Evolutionary conservation across 2,329 filamentous ascomycete species (phyloP), one percentile per base, ranked within the genome.

Genomic region (Fusarium longipes): DNA sequence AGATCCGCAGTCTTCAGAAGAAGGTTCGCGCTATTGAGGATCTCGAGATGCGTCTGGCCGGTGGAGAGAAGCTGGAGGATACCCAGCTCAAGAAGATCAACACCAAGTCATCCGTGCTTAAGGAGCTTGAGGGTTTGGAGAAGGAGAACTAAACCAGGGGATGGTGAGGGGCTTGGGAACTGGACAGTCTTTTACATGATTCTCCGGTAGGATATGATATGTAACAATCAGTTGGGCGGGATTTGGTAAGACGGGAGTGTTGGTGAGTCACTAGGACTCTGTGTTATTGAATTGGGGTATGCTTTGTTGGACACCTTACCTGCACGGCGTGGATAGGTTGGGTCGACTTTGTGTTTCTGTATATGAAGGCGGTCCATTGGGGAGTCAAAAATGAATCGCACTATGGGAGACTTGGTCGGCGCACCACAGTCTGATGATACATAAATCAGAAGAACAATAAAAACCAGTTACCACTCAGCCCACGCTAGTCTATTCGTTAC

Each of bases 21-120:
- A 99, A 99, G 86, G 91, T 99, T 65, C 89, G 96, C 20, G 96
- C 96, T 12, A 99, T 99, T 76, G 96, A 99, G 77, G 96, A 99
- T 77, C 83, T 99, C 64, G 97, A 98, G 84, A 97, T 98, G 94
- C 89, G 96, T 57, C 89, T 94, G 70, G 96, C 95, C 4, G 90
- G 91, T 32, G 95, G 95, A 7, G 96, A 99, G 85, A 98, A 97
- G 85, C 83, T 99, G 63, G 96, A 99, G 82, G 95, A 97, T 76
- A 99, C 96, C 30, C 96, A 99, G 82, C 89, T 99, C 80, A 96
- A 97, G 86, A 99, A 99, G 87, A 99, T 99, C 73, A 87, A 88
- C 56, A 98, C 93, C 22, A 97, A 98, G 82, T 83, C 89, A 47
- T 81, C 86, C 17, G 95, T 99, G 59, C 84, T 94, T 65, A 93